Evolutionary conservation across 2,329 filamentous ascomycete species (phyloP).

Genomic region (Coniochaeta hoffmannii): DNA sequence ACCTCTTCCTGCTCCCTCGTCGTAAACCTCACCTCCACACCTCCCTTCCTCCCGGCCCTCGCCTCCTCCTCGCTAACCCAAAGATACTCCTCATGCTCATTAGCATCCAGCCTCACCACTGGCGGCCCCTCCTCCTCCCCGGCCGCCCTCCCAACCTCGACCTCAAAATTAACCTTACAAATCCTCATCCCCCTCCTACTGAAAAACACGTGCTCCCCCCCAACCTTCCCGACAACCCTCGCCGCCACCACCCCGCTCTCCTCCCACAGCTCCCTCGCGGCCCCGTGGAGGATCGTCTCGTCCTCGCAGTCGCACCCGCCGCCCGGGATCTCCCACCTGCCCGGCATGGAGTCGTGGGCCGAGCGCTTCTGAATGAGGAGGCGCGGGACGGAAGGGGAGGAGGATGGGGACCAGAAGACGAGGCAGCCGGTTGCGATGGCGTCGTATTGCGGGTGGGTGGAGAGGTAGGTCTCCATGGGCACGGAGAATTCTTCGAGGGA

Average conservation of each 20-base stretch:
- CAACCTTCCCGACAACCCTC: slow-evolving; percentile 16
- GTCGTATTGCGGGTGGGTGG: slow-evolving; percentile 10
- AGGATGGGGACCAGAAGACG: slow-evolving; percentile 17
- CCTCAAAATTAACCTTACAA: slow-evolving; percentile 20
- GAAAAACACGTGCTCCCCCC: slow-evolving; percentile 13
- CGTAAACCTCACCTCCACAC: slow-evolving; percentile 16
- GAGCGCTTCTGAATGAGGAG: slow-evolving; percentile 32
- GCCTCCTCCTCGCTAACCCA: slow-evolving; percentile 28
- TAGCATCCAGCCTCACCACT: slow-evolving; percentile 20
- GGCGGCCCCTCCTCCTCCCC: slow-evolving; percentile 3
- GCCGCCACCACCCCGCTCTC: slow-evolving; percentile 27
- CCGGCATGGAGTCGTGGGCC: slow-evolving; percentile 28
- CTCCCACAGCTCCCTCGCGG: slow-evolving; percentile 33
- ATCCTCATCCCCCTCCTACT: slow-evolving; percentile 15
- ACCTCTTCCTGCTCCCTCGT: slow-evolving; percentile 12
- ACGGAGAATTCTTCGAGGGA: slow-evolving; percentile 14
- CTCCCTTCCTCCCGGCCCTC: slow-evolving; percentile 2
- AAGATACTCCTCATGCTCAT: slow-evolving; percentile 24
- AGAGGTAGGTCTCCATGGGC: slow-evolving; percentile 13
- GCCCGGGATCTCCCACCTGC: slow-evolving; percentile 34
- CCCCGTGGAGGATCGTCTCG: slow-evolving; percentile 24
- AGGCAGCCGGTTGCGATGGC: slow-evolving; percentile 18
- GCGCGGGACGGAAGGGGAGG: slow-evolving; percentile 8
- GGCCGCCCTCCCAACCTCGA: slow-evolving; percentile 11
- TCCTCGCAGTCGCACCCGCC: slow-evolving; percentile 29